Evolutionary conservation across 2,329 filamentous ascomycete genomes (phyloP).

Genomic region (Parastagonospora nodorum): DNA sequence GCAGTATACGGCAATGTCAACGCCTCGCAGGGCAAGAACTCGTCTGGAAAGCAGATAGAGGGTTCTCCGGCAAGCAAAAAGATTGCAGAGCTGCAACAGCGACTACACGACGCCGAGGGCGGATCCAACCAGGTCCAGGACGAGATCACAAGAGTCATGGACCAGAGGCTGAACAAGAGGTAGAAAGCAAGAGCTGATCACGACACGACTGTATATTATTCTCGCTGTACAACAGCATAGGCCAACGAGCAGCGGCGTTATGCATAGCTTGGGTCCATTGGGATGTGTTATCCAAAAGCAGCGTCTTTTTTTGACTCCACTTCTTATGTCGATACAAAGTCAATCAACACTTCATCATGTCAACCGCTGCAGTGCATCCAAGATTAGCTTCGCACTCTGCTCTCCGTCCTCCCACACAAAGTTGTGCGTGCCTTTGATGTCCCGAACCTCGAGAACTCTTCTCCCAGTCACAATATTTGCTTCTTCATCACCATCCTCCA

Average conservation of each 20-base stretch:
- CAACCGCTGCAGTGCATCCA: slow-evolving; percentile 30
- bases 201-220: slow-evolving; percentile 36
- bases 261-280: slow-evolving; percentile 20
- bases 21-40: slow-evolving; percentile 72
- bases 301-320: slow-evolving; percentile 12
- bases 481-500: slow-evolving; percentile 34
- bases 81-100: slow-evolving; percentile 39
- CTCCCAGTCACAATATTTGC: slow-evolving; percentile 26
- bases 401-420: slow-evolving; percentile 65
- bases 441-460: slow-evolving; percentile 47
- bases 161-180: slow-evolving; percentile 39
- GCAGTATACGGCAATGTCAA: slow-evolving; percentile 94
- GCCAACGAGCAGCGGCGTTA: slow-evolving; percentile 16
- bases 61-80: slow-evolving; percentile 30
- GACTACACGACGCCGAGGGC: slow-evolving; percentile 29
- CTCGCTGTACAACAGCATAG: slow-evolving; percentile 38
- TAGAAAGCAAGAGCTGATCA: slow-evolving; percentile 13
- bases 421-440: slow-evolving; percentile 65
- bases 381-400: slow-evolving; percentile 56
- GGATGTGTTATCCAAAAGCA: slow-evolving; percentile 20
- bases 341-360: slow-evolving; percentile 5
- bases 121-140: slow-evolving; percentile 30
- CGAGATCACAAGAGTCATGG: slow-evolving; percentile 44
- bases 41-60: slow-evolving; percentile 58
- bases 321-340: neutral